These are phyloP conservation scores for Apocynum venetum DNA, from an alignment of 257 asterid species.

Conservation along the genomic window DNA sequence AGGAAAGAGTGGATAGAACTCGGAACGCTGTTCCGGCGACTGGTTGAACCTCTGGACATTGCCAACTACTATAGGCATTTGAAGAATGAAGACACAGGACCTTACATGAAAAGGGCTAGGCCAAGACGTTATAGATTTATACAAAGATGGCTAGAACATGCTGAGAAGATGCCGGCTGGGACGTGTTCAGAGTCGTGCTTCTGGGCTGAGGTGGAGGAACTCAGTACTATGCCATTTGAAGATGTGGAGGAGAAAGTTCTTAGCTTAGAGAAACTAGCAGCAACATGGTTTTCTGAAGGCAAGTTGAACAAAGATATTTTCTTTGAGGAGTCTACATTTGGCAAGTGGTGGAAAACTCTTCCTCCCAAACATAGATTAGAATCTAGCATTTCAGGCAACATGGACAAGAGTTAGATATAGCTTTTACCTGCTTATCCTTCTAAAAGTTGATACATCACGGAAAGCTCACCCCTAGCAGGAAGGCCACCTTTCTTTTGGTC, in stretches of 20 bases:
- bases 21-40: constrained; percentile 59
- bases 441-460: too few relatives aligned
- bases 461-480: too few relatives aligned
- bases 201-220: constrained; percentile 94
- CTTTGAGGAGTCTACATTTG: constrained; percentile 65
- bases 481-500: too few relatives aligned
- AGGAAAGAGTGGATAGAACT: constrained; percentile 69
- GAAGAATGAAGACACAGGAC: constrained; percentile 77
- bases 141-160: constrained; percentile 83
- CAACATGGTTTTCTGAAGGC: constrained; percentile 36
- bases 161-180: constrained; percentile 38
- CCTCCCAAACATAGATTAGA: constrained; percentile 45
- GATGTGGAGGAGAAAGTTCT: constrained; percentile 38
- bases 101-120: constrained; percentile 69
- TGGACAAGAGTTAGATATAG: constrained; percentile 16
- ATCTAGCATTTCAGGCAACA: constrained; percentile 39
- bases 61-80: constrained; percentile 81
- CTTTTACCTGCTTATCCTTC: neutral
- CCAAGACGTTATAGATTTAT: constrained; percentile 61
- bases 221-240: constrained; percentile 38
- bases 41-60: constrained; percentile 84
- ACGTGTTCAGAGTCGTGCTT: constrained; percentile 59
- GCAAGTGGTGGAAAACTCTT: constrained; percentile 79
- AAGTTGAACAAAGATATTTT: constrained; percentile 52
- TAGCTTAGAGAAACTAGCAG: constrained; percentile 43